A percentile compares a stretch with the other conserved stretches of the same genome.
Conservation (phyloP, 306 rosid species). For the Cicer yamashitae region DNA sequence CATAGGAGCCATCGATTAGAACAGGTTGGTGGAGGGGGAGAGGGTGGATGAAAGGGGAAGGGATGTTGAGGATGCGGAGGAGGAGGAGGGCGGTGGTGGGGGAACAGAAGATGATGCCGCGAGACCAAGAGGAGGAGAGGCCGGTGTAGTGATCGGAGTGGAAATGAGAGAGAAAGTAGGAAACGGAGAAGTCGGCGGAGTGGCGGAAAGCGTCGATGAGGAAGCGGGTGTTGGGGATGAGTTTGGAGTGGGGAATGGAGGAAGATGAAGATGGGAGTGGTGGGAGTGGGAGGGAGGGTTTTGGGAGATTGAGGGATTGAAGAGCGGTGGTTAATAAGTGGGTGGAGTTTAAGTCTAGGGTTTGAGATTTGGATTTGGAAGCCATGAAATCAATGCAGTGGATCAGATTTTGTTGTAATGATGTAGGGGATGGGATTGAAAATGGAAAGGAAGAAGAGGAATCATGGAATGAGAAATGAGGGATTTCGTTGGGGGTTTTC, state of each 20-base stretch:
- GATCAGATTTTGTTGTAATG: neutral
- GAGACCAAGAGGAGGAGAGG: constrained; percentile 73
- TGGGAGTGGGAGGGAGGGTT: constrained; percentile 36
- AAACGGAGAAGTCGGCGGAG: constrained; percentile 60
- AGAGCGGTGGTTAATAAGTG: constrained; percentile 60
- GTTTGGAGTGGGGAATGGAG: constrained; percentile 73
- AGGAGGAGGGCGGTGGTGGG: constrained; percentile 65
- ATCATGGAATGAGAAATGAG: constrained; percentile 20
- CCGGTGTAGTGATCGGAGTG: constrained; percentile 92
- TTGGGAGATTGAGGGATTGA: constrained; percentile 39
- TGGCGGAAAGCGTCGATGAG: constrained; percentile 77
- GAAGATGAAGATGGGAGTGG: neutral
- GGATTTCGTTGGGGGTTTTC: constrained; percentile 18
- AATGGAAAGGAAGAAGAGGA: neutral
- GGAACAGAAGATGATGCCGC: constrained; percentile 81
- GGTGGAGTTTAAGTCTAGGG: constrained; percentile 59
- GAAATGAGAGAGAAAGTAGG: constrained; percentile 94
- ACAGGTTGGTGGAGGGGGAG: constrained; percentile 56
- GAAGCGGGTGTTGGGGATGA: constrained; percentile 84
- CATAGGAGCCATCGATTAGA: constrained; percentile 60
- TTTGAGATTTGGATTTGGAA: constrained; percentile 48
- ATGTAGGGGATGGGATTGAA: neutral
- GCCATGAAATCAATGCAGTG: constrained; percentile 40
- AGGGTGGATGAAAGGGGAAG: constrained; percentile 54
- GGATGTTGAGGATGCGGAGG: constrained; percentile 55